These are phyloP conservation scores for Pterulicium gracile DNA, from an alignment of 1,284 basidiomycete species.

Conservation along the genomic window DNA sequence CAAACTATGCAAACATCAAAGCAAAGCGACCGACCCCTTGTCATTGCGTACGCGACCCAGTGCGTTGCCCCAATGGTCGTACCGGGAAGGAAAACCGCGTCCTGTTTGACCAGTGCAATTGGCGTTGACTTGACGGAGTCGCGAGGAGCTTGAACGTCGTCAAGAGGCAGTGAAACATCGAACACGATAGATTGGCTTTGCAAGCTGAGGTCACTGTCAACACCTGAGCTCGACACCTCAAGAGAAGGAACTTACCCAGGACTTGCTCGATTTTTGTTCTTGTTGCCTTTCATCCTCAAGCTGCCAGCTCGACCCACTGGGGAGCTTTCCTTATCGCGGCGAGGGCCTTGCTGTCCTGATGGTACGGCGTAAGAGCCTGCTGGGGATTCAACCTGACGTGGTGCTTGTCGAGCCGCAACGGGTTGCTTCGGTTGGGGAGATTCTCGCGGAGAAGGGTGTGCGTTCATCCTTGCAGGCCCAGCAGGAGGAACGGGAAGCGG, in stretches of 20 bases:
- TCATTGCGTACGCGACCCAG: conserved; percentile 86
- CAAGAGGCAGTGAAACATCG: conserved; percentile 59
- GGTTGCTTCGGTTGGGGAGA: conserved; percentile 42
- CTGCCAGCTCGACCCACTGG: conserved; percentile 43
- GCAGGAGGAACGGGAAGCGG: conserved; percentile 20
- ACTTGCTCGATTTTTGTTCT: conserved; percentile 38
- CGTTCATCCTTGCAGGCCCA: conserved; percentile 28
- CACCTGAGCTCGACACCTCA: neutral
- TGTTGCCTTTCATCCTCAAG: conserved; percentile 28
- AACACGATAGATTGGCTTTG: conserved; percentile 60
- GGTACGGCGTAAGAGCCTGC: conserved; percentile 14
- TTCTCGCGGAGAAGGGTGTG: conserved; percentile 31
- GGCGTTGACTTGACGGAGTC: conserved; percentile 72
- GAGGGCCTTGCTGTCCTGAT: conserved; percentile 27
- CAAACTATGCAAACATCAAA: conserved; percentile 2
- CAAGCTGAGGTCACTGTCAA: conserved; percentile 23
- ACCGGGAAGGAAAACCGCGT: conserved; percentile 68
- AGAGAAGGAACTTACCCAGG: conserved; percentile 33
- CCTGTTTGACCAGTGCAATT: conserved; percentile 75
- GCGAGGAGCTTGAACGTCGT: conserved; percentile 59
- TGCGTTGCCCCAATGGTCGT: conserved; percentile 79
- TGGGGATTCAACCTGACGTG: conserved; percentile 32
- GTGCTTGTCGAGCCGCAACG: conserved; percentile 19
- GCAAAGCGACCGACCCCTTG: conserved; percentile 45
- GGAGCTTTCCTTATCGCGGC: conserved; percentile 60